Conservation (phyloP, 371 early-diverging fungal species). For the Choanephora cucurbitarum region DNA sequence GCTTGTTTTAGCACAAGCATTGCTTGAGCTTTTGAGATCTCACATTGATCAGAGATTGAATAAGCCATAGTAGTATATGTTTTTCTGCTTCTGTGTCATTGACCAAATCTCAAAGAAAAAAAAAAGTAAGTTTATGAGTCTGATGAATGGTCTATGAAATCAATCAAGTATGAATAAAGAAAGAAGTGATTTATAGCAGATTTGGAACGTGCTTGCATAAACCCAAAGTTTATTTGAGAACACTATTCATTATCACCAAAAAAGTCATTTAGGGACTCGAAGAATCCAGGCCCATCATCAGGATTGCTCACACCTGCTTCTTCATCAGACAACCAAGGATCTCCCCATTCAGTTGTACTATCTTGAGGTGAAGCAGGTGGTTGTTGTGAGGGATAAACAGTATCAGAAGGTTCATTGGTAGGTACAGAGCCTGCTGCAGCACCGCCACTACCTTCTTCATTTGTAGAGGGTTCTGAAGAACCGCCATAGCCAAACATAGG, state of each 20-base stretch:
- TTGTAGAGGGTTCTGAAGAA: neutral
- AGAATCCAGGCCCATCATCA: slow-evolving; percentile 27
- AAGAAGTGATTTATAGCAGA: too few species aligned
- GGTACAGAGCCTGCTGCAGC: neutral
- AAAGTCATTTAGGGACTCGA: slow-evolving; percentile 27
- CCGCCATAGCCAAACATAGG: slow-evolving; percentile 51
- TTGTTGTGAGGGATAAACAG: slow-evolving; percentile 8
- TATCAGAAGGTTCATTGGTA: slow-evolving; percentile 4
- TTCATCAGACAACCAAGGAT: slow-evolving; percentile 45
- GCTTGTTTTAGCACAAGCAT: too few species aligned
- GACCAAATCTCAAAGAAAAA: too few species aligned
- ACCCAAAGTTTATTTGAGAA: too few species aligned
- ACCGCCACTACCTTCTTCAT: slow-evolving; percentile 6
- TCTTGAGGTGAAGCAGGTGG: slow-evolving; percentile 16
- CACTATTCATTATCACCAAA: slow-evolving; percentile 21
- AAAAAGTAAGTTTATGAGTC: too few species aligned
- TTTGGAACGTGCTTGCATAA: too few species aligned
- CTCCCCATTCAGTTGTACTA: slow-evolving; percentile 34
- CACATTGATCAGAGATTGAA: too few species aligned
- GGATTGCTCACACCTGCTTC: slow-evolving; percentile 46
- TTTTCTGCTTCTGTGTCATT: too few species aligned
- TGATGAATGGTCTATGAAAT: too few species aligned
- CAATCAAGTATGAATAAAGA: too few species aligned
- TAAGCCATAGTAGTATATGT: too few species aligned
- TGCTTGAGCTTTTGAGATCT: too few species aligned